Conservation (phyloP, 371 early-diverging fungal species). For the Dichotomocladium elegans region DNA sequence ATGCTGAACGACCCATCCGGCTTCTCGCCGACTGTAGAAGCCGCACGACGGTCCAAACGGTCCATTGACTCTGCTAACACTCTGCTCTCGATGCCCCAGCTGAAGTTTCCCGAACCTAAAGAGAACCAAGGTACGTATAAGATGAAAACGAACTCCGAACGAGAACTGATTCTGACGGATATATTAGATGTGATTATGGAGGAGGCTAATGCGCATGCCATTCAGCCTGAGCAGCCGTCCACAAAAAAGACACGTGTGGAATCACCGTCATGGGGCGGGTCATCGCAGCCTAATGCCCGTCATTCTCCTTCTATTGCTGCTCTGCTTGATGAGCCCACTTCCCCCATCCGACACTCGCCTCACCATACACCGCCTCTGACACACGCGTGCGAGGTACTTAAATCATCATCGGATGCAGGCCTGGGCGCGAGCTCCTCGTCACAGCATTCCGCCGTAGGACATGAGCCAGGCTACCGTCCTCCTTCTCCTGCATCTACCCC, state of each 20-base stretch:
- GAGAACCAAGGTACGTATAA: slow-evolving; percentile 7
- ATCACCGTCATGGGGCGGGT: slow-evolving; percentile 1
- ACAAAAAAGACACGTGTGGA: slow-evolving; percentile 16
- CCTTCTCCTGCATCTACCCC: slow-evolving; percentile 45
- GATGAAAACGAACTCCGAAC: background rate
- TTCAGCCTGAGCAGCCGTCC: slow-evolving; percentile 11
- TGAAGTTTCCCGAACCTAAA: slow-evolving; percentile 11
- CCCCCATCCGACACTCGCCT: slow-evolving; percentile 17
- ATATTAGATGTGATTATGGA: slow-evolving; percentile 3
- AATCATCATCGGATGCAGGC: too few relatives aligned
- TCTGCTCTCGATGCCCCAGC: slow-evolving; percentile 35
- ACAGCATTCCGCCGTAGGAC: too few relatives aligned
- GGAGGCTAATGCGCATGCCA: background rate
- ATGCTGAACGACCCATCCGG: slow-evolving; percentile 29
- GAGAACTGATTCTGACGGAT: background rate
- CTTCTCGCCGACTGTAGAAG: slow-evolving; percentile 7
- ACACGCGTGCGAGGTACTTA: slow-evolving; percentile 5
- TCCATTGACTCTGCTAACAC: slow-evolving; percentile 49
- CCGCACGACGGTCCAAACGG: slow-evolving; percentile 28
- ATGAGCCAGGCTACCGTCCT: slow-evolving; percentile 22
- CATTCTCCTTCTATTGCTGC: slow-evolving; percentile 47
- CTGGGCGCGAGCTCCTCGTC: too few relatives aligned
- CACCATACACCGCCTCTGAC: slow-evolving; percentile 18
- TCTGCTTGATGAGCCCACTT: slow-evolving; percentile 19
- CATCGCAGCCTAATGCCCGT: slow-evolving; percentile 24